Conservation (phyloP, 805 yeast species). For the Suhomyces canberraensis region DNA sequence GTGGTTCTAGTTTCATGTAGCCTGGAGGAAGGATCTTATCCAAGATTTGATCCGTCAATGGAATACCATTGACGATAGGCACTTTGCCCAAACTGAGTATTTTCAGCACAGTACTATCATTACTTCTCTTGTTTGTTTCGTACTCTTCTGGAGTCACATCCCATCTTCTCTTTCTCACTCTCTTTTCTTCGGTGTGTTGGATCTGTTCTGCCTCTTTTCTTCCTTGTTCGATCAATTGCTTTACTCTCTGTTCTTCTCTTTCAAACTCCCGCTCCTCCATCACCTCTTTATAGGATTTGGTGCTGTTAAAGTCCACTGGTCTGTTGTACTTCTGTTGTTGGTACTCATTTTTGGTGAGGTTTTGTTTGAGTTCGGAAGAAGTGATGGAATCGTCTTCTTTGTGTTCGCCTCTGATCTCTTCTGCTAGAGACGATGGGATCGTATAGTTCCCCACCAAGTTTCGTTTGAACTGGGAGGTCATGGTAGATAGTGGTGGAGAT, state of each 20-base stretch:
- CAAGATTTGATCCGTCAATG: slow-evolving; percentile 44
- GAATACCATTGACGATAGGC: slow-evolving; percentile 28
- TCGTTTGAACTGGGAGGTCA: slow-evolving; percentile 6
- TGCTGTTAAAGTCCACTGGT: slow-evolving; percentile 16
- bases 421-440: slow-evolving; percentile 26
- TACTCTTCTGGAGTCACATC: slow-evolving; percentile 41
- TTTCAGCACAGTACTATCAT: slow-evolving; percentile 23
- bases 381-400: slow-evolving; percentile 15
- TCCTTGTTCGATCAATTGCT: slow-evolving; percentile 19
- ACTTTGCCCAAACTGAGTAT: slow-evolving; percentile 12
- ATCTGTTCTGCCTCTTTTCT: slow-evolving; percentile 11
- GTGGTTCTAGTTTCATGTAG: slow-evolving; percentile 43
- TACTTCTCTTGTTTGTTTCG: slow-evolving; percentile 9
- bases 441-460: slow-evolving; percentile 29
- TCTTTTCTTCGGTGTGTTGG: slow-evolving; percentile 3
- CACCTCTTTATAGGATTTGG: slow-evolving; percentile 39
- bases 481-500: neutral
- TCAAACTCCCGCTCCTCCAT: slow-evolving; percentile 41
- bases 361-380: slow-evolving; percentile 15
- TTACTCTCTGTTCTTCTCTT: slow-evolving; percentile 30
- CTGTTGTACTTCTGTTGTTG: slow-evolving; percentile 26
- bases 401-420: slow-evolving; percentile 22
- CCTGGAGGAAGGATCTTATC: slow-evolving; percentile 53
- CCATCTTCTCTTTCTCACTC: slow-evolving; percentile 39
- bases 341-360: slow-evolving; percentile 24